These are phyloP conservation scores for Diplodia scrobiculata DNA, from an alignment of 2,329 filamentous ascomycete species.

Conservation along the genomic window DNA sequence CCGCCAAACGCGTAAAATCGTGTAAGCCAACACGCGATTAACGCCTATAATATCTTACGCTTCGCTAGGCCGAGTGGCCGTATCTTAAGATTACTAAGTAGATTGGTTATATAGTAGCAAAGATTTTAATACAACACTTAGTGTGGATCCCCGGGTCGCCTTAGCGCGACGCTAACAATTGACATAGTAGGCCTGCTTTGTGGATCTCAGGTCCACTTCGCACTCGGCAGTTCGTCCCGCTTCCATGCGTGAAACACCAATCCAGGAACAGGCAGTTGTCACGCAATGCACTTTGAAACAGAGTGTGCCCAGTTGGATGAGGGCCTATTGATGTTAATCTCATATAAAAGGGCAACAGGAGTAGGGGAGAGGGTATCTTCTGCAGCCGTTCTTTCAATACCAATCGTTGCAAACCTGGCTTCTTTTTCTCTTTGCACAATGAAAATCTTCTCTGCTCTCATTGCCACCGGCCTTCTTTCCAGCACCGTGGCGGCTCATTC, in stretches of 20 bases:
- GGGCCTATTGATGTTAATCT: background rate
- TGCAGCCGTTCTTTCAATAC: background rate
- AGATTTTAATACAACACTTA: too few species aligned
- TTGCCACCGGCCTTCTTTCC: constrained; percentile 11
- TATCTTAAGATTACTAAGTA: too few species aligned
- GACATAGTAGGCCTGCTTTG: constrained; percentile 4
- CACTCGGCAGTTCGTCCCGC: background rate
- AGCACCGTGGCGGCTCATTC: background rate
- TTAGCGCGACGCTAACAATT: too few species aligned
- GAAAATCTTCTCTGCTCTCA: background rate
- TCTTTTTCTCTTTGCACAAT: background rate
- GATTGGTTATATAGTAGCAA: too few species aligned
- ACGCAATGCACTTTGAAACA: background rate
- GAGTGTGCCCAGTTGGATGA: background rate
- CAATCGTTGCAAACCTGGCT: background rate
- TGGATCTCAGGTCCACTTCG: background rate
- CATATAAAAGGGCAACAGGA: constrained; percentile 1
- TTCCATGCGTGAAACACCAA: too few species aligned
- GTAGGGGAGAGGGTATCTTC: background rate
- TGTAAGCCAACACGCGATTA: too few species aligned
- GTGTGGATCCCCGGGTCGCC: too few species aligned
- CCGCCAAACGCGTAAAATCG: too few species aligned
- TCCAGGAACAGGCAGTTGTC: constrained; percentile 8
- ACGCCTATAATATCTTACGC: too few species aligned
- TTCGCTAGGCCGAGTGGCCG: too few species aligned